phyloP scores from a whole-genome alignment of 768 basidiomycete species.

The Collybiopsis confluens region DNA sequence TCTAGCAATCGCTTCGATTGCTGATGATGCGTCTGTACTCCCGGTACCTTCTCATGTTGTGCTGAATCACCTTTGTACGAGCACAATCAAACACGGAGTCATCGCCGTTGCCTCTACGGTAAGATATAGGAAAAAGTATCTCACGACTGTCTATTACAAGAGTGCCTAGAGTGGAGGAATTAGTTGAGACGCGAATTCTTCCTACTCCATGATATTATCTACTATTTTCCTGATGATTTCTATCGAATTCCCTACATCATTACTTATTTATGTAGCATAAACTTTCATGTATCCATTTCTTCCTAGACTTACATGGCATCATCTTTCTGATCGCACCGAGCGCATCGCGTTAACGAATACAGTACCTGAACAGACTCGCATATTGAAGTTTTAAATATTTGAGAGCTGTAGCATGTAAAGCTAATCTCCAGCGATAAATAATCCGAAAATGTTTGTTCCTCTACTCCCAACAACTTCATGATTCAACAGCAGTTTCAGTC shows the following conservation, averaged over 20 bases:
- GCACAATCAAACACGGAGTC: constrained; percentile 90
- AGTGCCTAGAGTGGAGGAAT: constrained; percentile 24
- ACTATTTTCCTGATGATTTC: background rate
- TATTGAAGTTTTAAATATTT: too few relatives aligned
- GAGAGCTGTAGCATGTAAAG: background rate
- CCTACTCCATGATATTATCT: background rate
- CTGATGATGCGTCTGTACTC: constrained; percentile 87
- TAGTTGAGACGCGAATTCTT: background rate
- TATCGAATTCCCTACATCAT: background rate
- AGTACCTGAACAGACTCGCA: too few relatives aligned
- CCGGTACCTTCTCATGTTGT: constrained; percentile 94
- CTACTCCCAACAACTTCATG: constrained; percentile 7
- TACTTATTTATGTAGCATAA: constrained; percentile 6
- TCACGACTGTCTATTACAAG: constrained; percentile 84
- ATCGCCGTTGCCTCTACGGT: constrained; percentile 90
- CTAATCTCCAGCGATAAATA: background rate
- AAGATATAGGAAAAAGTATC: constrained; percentile 88
- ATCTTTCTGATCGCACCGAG: too few relatives aligned
- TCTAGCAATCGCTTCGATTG: constrained; percentile 29
- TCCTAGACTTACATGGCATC: too few relatives aligned
- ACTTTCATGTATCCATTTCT: background rate
- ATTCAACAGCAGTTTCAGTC: constrained; percentile 21
- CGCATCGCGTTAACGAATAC: too few relatives aligned
- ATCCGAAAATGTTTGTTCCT: background rate
- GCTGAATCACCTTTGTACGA: constrained; percentile 90